Evolutionary conservation across 73 alveolate genomes (phyloP).

Genomic region (Blepharisma stoltei): DNA sequence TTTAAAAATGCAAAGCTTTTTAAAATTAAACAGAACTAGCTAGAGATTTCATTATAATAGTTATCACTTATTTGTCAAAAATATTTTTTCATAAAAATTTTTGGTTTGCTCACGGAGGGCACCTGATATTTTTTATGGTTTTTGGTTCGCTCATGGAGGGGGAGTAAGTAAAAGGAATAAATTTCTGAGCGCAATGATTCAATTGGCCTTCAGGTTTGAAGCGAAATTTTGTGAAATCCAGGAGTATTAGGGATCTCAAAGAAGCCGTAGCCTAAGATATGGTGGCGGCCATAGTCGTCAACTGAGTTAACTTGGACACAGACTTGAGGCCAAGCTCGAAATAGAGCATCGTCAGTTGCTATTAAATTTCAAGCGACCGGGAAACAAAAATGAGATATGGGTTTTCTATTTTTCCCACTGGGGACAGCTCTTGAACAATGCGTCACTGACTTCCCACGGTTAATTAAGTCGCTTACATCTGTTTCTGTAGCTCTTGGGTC

Average conservation of each 20-base stretch:
- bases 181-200: neutral
- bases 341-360: slow-evolving; percentile 16
- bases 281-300: slow-evolving; percentile 1
- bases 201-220: slow-evolving; percentile 23
- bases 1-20: no score
- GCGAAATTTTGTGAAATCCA: slow-evolving; percentile 5
- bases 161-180: slow-evolving; percentile 14
- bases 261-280: slow-evolving; percentile 14
- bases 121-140: no score
- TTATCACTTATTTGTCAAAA: no score
- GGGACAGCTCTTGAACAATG: slow-evolving; percentile 5
- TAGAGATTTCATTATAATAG: no score
- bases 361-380: slow-evolving; percentile 24
- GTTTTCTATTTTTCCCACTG: slow-evolving; percentile 1
- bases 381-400: slow-evolving; percentile 11
- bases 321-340: slow-evolving; percentile 11
- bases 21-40: no score
- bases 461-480: slow-evolving; percentile 16
- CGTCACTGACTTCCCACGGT: neutral
- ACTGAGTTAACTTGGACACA: neutral
- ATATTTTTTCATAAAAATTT: no score
- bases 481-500: neutral
- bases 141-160: no score
- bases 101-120: no score
- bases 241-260: neutral